Evolutionary conservation across 2,329 filamentous ascomycete genomes (phyloP).

Genomic region (Aspergillus spinulosporus): DNA sequence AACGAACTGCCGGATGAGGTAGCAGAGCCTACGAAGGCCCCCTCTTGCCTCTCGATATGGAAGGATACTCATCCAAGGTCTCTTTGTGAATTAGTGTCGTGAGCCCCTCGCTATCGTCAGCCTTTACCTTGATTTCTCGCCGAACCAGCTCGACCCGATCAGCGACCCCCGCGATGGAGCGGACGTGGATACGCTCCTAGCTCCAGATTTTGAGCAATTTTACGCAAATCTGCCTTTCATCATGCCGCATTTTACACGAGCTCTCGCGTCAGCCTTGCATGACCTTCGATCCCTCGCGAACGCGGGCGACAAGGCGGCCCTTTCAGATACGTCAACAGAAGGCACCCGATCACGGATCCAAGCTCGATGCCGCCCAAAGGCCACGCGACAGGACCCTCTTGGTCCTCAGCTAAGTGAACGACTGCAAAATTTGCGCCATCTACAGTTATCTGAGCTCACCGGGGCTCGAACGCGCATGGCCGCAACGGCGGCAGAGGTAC

Average conservation of each 20-base stretch:
- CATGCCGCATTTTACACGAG: slow-evolving; percentile 27
- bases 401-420: slow-evolving; percentile 32
- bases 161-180: slow-evolving; percentile 21
- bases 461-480: slow-evolving; percentile 37
- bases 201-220: slow-evolving; percentile 39
- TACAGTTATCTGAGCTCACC: slow-evolving; percentile 37
- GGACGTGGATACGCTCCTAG: slow-evolving; percentile 34
- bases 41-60: background rate
- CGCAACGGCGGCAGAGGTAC: slow-evolving; percentile 35
- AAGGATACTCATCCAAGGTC: background rate
- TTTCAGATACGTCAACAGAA: slow-evolving; percentile 15
- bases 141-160: slow-evolving; percentile 24
- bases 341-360: slow-evolving; percentile 18
- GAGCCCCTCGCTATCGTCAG: slow-evolving; percentile 38
- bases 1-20: slow-evolving; percentile 39
- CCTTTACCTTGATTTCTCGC: slow-evolving; percentile 38
- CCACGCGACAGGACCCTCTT: slow-evolving; percentile 20
- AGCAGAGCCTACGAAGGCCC: slow-evolving; percentile 6
- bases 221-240: slow-evolving; percentile 32
- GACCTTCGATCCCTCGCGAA: slow-evolving; percentile 32
- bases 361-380: slow-evolving; percentile 13
- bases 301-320: slow-evolving; percentile 17
- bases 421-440: slow-evolving; percentile 29
- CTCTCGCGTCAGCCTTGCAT: slow-evolving; percentile 27
- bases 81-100: slow-evolving; percentile 29